phyloP scores from a whole-genome alignment of 257 asterid genomes.

The Plantago major region DNA sequence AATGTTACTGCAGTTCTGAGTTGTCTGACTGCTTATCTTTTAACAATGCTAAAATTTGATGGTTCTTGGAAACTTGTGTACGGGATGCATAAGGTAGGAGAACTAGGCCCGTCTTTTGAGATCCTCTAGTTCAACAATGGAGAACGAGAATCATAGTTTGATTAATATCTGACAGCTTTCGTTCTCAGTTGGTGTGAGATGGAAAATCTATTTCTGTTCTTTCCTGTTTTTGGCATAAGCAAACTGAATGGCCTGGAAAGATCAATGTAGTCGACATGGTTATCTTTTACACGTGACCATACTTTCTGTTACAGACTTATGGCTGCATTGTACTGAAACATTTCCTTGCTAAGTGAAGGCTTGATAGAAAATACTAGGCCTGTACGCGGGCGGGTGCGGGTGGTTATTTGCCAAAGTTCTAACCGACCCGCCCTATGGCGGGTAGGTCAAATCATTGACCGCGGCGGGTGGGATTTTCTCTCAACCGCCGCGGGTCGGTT shows the following conservation, averaged over 20 bases:
- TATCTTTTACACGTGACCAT: not conserved
- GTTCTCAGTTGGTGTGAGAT: not conserved
- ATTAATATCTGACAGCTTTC: not conserved
- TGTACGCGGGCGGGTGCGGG: too few relatives aligned
- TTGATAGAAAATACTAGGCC: too few relatives aligned
- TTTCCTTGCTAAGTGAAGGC: too few relatives aligned
- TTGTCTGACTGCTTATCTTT: not conserved
- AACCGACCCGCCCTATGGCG: too few relatives aligned
- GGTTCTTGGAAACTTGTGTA: not conserved
- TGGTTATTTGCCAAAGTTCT: too few relatives aligned
- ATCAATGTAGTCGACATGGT: not conserved
- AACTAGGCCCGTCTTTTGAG: conserved; percentile 9
- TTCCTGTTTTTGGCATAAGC: not conserved
- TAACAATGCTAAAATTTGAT: conserved; percentile 6
- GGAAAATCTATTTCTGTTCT: not conserved
- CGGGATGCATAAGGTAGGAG: not conserved
- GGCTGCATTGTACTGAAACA: too few relatives aligned
- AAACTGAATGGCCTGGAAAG: too few relatives aligned
- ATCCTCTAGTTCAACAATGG: not conserved
- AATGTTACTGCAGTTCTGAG: not conserved
- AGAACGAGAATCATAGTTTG: conserved; percentile 2
- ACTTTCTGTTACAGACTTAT: not conserved
- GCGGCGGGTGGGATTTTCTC: too few relatives aligned
- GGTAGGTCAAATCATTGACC: too few relatives aligned
- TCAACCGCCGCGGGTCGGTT: too few relatives aligned